Evolutionary conservation across 371 early-diverging fungal species (phyloP).

Genomic region (Dentiscutata heterogama): DNA sequence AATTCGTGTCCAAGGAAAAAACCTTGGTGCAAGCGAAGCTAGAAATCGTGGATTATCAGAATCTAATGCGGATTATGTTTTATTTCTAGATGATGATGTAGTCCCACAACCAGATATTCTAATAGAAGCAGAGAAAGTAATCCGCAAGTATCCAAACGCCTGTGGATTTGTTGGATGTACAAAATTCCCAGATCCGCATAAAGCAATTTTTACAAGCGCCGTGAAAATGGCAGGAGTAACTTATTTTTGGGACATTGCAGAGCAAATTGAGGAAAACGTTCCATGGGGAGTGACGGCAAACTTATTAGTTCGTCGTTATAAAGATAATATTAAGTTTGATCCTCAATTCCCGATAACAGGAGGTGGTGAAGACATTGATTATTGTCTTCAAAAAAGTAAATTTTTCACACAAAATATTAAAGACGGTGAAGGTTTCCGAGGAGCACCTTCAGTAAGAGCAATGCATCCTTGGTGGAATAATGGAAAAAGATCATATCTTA

Average conservation of each 20-base stretch:
- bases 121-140: constrained; percentile 5
- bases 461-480: constrained; percentile 23
- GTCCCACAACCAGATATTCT: background rate
- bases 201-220: background rate
- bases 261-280: background rate
- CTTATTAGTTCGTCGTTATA: background rate
- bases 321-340: background rate
- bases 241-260: constrained; percentile 4
- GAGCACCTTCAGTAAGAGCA: background rate
- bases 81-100: constrained; percentile 19
- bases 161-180: background rate
- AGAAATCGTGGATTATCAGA: background rate
- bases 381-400: background rate
- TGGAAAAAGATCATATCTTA: background rate
- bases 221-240: background rate
- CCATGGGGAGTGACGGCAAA: constrained; percentile 21
- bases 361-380: constrained; percentile 25
- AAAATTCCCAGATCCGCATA: background rate
- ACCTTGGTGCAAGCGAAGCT: background rate
- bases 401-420: background rate
- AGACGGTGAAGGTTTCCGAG: background rate
- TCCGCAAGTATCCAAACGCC: background rate
- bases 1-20: background rate
- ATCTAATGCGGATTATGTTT: background rate
- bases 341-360: background rate